phyloP scores from a whole-genome alignment of 345 rosid genomes.

The Melaleuca quinquenervia region DNA sequence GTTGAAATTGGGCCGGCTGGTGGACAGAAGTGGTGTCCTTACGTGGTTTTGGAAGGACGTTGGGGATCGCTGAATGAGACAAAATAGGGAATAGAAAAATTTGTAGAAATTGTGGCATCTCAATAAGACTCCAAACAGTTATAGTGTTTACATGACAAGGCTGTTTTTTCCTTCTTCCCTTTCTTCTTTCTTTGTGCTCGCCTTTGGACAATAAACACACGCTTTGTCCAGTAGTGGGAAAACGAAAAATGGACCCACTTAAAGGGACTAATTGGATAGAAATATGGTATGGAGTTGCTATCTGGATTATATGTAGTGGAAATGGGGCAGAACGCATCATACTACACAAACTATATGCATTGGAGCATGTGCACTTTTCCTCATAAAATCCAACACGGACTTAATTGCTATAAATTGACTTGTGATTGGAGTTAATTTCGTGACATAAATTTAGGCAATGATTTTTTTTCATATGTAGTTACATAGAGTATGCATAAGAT shows the following conservation, averaged over 20 bases:
- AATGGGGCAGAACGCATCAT: neutral
- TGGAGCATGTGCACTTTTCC: neutral
- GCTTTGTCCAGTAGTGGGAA: neutral
- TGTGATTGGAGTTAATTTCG: neutral
- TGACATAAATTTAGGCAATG: neutral
- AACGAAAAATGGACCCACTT: neutral
- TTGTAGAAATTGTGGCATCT: conserved; percentile 15
- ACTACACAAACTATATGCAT: neutral
- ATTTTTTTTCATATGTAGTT: neutral
- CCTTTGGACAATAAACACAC: neutral
- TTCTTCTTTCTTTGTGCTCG: neutral
- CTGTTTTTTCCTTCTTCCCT: neutral
- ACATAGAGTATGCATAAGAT: neutral
- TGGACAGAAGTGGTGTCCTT: conserved; percentile 1
- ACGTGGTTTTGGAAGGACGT: conserved; percentile 19
- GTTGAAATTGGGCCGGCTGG: conserved; percentile 1
- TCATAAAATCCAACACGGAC: neutral
- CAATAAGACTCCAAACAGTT: conserved; percentile 2
- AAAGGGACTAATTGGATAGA: neutral
- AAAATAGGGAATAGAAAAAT: conserved; percentile 8
- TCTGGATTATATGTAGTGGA: neutral
- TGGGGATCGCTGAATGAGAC: neutral
- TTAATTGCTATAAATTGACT: neutral
- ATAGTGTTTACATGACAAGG: neutral
- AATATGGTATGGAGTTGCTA: neutral